phyloP scores from a whole-genome alignment of 2,329 filamentous ascomycete genomes.

The Fusarium cicatricum region DNA sequence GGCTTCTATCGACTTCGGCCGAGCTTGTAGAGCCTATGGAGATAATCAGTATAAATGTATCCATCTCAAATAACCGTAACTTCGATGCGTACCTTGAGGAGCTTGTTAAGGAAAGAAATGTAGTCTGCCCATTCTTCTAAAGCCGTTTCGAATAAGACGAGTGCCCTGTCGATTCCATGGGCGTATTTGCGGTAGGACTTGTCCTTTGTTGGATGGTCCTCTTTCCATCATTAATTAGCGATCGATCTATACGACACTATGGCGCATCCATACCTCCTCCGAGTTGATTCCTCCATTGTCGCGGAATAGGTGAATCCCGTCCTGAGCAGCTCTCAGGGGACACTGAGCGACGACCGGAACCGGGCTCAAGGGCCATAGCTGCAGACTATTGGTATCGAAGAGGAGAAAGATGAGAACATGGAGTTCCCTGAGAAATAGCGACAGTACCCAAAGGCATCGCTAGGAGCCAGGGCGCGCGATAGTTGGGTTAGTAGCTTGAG shows the following conservation, averaged over 20 bases:
- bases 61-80: not conserved
- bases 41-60: constrained; percentile 3
- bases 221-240: constrained; percentile 44
- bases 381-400: constrained; percentile 33
- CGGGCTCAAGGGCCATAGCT: constrained; percentile 71
- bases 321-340: constrained; percentile 90
- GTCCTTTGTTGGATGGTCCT: constrained; percentile 67
- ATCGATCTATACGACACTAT: not conserved
- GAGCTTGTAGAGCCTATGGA: constrained; percentile 82
- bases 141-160: constrained; percentile 89
- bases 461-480: constrained; percentile 9
- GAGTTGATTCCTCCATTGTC: constrained; percentile 79
- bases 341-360: constrained; percentile 62
- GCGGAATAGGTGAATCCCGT: constrained; percentile 76
- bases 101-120: constrained; percentile 91
- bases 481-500: constrained; percentile 7
- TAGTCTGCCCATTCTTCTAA: constrained; percentile 99
- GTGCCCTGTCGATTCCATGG: constrained; percentile 82
- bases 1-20: constrained; percentile 73
- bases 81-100: constrained; percentile 75
- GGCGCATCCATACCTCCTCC: constrained; percentile 71
- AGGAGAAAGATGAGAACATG: constrained; percentile 33
- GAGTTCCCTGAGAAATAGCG: constrained; percentile 20
- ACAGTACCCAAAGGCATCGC: constrained; percentile 29
- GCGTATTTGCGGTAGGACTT: constrained; percentile 88